Conservation (phyloP, 208 protist genomes). For the Angomonas ambiguus region DNA sequence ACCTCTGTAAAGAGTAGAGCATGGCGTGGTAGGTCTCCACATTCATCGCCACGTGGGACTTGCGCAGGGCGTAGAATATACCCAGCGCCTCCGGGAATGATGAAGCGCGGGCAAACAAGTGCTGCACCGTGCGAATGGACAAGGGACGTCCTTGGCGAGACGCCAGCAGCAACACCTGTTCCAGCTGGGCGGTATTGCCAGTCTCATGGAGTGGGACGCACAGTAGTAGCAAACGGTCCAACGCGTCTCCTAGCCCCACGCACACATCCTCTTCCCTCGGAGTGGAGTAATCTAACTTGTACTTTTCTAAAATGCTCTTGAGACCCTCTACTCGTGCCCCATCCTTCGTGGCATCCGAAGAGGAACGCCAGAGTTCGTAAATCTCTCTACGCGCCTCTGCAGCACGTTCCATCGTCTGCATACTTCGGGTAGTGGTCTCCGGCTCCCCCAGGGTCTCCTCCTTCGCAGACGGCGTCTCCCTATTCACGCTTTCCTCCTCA, state of each 20-base stretch:
- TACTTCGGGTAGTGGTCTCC: not conserved
- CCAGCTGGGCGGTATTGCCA: slow-evolving; percentile 40
- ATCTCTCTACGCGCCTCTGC: slow-evolving; percentile 68
- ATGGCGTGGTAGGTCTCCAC: slow-evolving; percentile 90
- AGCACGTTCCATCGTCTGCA: slow-evolving; percentile 59
- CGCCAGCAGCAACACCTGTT: slow-evolving; percentile 52
- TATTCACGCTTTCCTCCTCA: not conserved
- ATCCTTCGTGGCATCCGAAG: slow-evolving; percentile 5
- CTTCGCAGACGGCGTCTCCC: slow-evolving; percentile 2
- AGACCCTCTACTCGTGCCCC: not conserved
- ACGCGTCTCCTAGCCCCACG: slow-evolving; percentile 73
- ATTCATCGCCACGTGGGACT: slow-evolving; percentile 81
- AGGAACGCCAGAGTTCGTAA: slow-evolving; percentile 51
- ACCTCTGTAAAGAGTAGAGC: slow-evolving; percentile 86
- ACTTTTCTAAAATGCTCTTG: slow-evolving; percentile 34
- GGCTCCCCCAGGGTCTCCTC: slow-evolving; percentile 2
- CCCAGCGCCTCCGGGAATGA: slow-evolving; percentile 78
- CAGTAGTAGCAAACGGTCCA: slow-evolving; percentile 81
- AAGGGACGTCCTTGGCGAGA: slow-evolving; percentile 60
- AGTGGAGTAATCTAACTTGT: slow-evolving; percentile 48
- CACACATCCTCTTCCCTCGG: slow-evolving; percentile 74
- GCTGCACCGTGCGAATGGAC: slow-evolving; percentile 81
- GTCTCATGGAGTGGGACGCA: slow-evolving; percentile 55
- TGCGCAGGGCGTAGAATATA: slow-evolving; percentile 83
- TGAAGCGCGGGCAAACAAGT: slow-evolving; percentile 75